A percentile compares a stretch with the other conserved stretches of the same genome.
phyloP scores from a whole-genome alignment of 2,329 filamentous ascomycete species.

The Dryadomyces quercivorus region DNA sequence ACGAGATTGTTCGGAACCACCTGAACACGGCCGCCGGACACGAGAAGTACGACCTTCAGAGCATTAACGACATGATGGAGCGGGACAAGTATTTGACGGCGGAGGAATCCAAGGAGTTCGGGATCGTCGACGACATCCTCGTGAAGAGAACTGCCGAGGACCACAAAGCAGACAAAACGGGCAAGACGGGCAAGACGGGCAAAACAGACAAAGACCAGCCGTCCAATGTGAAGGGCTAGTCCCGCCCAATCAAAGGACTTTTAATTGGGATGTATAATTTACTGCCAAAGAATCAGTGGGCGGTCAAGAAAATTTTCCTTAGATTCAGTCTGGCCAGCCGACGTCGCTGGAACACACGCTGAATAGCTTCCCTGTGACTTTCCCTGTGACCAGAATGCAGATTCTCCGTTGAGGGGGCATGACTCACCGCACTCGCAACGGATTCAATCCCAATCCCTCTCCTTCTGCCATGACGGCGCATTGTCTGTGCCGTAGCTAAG shows the following conservation, averaged over 20 bases:
- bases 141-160: slow-evolving; percentile 38
- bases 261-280: background rate
- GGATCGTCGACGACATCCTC: slow-evolving; percentile 85
- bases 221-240: no score
- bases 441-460: background rate
- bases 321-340: slow-evolving; percentile 3
- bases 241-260: slow-evolving; percentile 5
- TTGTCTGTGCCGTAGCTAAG: background rate
- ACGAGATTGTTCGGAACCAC: slow-evolving; percentile 79
- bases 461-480: background rate
- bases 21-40: slow-evolving; percentile 64
- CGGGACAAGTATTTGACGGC: slow-evolving; percentile 89
- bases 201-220: no score
- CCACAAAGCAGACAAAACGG: background rate
- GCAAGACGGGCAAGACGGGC: no score
- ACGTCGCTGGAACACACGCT: background rate
- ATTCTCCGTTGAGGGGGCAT: background rate
- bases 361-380: slow-evolving; percentile 4
- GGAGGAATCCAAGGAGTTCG: slow-evolving; percentile 76
- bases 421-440: slow-evolving; percentile 1
- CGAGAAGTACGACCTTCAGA: slow-evolving; percentile 66
- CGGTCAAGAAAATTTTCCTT: slow-evolving; percentile 6
- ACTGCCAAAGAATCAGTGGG: background rate
- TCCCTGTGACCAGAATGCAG: slow-evolving; percentile 13
- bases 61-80: slow-evolving; percentile 94